Evolutionary conservation across 169 alveolate genomes (phyloP), one percentile per base, ranked within the genome.

Genomic region (Neospora caninum): DNA sequence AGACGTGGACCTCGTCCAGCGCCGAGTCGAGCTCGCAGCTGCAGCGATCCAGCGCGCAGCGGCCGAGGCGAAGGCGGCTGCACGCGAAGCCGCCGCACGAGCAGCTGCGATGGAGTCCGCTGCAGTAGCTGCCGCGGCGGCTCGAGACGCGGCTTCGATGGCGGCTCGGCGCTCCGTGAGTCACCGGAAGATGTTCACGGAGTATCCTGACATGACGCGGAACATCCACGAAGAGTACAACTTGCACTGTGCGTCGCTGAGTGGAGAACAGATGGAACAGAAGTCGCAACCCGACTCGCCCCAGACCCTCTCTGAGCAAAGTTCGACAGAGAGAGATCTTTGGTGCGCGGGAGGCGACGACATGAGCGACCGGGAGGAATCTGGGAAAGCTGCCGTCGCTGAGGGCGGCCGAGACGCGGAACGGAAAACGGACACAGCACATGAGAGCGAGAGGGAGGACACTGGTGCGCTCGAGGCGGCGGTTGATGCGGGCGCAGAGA

Each of bases 31-130:
- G 89, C 69, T 25, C n/a, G 67, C 88, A 41, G 53, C 88, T 16
- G 88, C n/a, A 13, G 64, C 80, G 49, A 86, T 45, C 7, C 54
- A 49, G 4, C 34, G 92, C 36, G 94, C 94, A n/a, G 94, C 94
- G 18, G 94, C 88, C 86, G 86, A 69, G 43, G 94, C 94, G 27
- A 78, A 88, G 86, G 69, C 41, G 31, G 92, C 45, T n/a, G 94
- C 94, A 7, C 86, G 92, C 34, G 88, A 82, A 54, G 93, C 93
- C 39, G 86, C 67, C 41, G 93, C 83, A 27, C 64, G 86, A 20
- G 94, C 94, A 7, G 94, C 92, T 41, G 94, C 92, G 2, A 88
- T 82, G 16, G 91, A 78, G 31, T 91, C 94, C 31, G 94, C 94
- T 25, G 82, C 86, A 38, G 92, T 73, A 20, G 94, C 94, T 10